A percentile compares a stretch with the other conserved stretches of the same genome.
Conservation (phyloP, 2,329 filamentous ascomycete genomes). For the Ophiocordyceps polyrhachis-furcata region DNA sequence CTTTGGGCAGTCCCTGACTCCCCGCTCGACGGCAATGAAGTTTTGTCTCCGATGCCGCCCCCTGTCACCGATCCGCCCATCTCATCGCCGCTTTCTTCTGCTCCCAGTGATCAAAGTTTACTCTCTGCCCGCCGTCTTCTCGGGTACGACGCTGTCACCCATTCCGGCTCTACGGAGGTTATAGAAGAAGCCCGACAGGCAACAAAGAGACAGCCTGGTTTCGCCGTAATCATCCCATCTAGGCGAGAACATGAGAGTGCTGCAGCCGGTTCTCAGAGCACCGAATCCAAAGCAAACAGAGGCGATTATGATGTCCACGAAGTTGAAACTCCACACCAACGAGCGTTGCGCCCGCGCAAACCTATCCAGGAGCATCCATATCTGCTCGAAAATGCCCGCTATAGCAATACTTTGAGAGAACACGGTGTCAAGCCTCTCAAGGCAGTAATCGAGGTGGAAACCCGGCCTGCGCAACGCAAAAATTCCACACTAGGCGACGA, state of each 20-base stretch:
- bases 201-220: background rate
- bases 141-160: background rate
- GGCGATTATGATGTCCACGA: slow-evolving; percentile 7
- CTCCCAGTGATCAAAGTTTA: slow-evolving; percentile 11
- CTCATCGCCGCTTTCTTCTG: slow-evolving; percentile 18
- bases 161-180: background rate
- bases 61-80: slow-evolving; percentile 3
- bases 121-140: slow-evolving; percentile 3
- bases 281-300: background rate
- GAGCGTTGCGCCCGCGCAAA: slow-evolving; percentile 38
- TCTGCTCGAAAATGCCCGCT: slow-evolving; percentile 34
- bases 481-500: slow-evolving; percentile 25
- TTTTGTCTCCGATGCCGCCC: background rate
- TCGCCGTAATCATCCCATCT: background rate
- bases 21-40: slow-evolving; percentile 6
- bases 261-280: background rate
- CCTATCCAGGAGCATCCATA: slow-evolving; percentile 44
- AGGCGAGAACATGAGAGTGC: background rate
- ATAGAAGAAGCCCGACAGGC: background rate
- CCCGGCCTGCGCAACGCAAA: slow-evolving; percentile 19
- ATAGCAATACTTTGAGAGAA: slow-evolving; percentile 31
- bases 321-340: slow-evolving; percentile 17
- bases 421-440: slow-evolving; percentile 35
- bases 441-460: slow-evolving; percentile 15
- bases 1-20: slow-evolving; percentile 20